These are phyloP conservation scores for Dendrobium catenatum DNA, from an alignment of 106 monocot genomes.

Conservation along the genomic window DNA sequence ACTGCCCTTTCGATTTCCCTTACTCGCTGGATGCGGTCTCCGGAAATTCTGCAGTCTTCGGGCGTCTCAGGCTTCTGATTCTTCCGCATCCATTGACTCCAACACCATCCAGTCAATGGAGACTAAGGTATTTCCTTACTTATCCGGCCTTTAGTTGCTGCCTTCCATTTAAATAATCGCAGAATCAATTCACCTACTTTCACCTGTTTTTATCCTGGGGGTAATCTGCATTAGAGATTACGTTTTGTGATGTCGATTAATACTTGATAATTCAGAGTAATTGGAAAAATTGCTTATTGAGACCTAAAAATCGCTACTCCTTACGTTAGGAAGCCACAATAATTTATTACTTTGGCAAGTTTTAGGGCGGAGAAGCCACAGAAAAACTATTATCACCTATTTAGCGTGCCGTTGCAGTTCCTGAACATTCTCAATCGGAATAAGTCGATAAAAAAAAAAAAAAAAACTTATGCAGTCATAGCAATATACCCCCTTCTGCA, in stretches of 20 bases:
- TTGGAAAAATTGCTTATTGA: neutral
- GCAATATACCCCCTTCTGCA: too few species aligned
- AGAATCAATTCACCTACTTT: neutral
- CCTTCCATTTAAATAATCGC: neutral
- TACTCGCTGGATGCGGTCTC: neutral
- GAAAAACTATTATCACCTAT: neutral
- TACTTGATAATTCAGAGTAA: neutral
- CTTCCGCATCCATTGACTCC: constrained; percentile 51
- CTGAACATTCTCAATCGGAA: neutral
- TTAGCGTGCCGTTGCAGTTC: neutral
- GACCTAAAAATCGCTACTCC: neutral
- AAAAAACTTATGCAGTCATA: too few species aligned
- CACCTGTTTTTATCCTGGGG: neutral
- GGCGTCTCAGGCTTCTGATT: constrained; percentile 3
- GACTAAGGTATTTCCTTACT: constrained; percentile 43
- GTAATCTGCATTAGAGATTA: neutral
- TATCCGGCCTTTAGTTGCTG: neutral
- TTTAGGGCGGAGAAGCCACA: neutral
- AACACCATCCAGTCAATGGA: constrained; percentile 67
- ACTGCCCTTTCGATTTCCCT: neutral
- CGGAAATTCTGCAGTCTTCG: constrained; percentile 1
- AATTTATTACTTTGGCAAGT: neutral
- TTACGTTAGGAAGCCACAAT: neutral
- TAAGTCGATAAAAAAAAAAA: neutral
- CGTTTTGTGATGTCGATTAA: neutral